Percentiles rank a stretch among this genome's conserved stretches.
Conservation (phyloP, 2,329 filamentous ascomycete species). For the Hirsutella thompsonii region DNA sequence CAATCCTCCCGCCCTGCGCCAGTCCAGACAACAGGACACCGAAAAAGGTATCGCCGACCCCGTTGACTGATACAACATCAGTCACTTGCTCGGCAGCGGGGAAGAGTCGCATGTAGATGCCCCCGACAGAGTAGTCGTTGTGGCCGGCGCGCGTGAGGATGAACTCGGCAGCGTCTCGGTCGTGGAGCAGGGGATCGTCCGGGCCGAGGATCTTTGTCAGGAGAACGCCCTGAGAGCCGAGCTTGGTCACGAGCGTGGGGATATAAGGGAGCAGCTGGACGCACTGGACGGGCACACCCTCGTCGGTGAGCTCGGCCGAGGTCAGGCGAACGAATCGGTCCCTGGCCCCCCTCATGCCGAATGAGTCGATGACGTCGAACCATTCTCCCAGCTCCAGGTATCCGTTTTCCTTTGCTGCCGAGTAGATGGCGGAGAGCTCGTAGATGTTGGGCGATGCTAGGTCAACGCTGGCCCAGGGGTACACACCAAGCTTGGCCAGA, state of each 20-base stretch:
- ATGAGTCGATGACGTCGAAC: constrained; percentile 68
- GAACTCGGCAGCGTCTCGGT: constrained; percentile 50
- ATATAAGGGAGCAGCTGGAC: constrained; percentile 83
- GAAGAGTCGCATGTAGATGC: constrained; percentile 70
- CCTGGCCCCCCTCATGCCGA: constrained; percentile 64
- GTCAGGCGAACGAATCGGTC: constrained; percentile 62
- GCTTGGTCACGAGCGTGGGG: constrained; percentile 71
- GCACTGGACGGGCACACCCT: constrained; percentile 70
- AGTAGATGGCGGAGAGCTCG: constrained; percentile 71
- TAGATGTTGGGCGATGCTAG: constrained; percentile 72
- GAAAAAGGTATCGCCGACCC: constrained; percentile 85
- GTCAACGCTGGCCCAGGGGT: constrained; percentile 51
- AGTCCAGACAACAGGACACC: constrained; percentile 75
- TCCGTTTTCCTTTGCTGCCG: constrained; percentile 49
- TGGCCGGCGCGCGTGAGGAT: constrained; percentile 53
- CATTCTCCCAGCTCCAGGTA: constrained; percentile 60
- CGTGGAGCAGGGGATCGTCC: constrained; percentile 54
- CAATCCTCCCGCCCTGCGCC: constrained; percentile 40
- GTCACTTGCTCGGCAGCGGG: constrained; percentile 52
- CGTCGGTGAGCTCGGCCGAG: constrained; percentile 53
- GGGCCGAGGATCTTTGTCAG: constrained; percentile 56
- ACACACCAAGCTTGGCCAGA: constrained; percentile 32
- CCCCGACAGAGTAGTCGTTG: constrained; percentile 45
- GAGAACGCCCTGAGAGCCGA: constrained; percentile 64
- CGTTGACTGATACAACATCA: constrained; percentile 81